Evolutionary conservation across 179 eudicot species (phyloP).

Genomic region (Beta macrorhiza): DNA sequence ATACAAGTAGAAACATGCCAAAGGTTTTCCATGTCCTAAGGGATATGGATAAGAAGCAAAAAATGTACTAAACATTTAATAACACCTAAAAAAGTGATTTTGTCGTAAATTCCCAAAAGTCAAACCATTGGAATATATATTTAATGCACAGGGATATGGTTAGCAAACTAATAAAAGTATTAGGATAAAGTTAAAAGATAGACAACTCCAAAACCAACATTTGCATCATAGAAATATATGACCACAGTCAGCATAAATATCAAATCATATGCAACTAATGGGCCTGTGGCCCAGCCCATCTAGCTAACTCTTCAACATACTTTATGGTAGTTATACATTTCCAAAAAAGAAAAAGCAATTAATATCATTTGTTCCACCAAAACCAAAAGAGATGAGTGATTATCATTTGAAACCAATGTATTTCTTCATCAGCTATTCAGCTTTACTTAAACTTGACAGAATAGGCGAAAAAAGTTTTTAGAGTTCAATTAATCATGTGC

Average conservation of each 20-base stretch:
- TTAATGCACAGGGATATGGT: not conserved
- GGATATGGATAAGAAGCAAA: not conserved
- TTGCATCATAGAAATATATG: not conserved
- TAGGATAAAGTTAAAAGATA: no score
- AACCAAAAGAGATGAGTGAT: not conserved
- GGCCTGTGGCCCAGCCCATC: no score
- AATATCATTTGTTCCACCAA: not conserved
- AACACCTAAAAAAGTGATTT: not conserved
- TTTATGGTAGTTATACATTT: no score
- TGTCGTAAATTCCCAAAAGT: not conserved
- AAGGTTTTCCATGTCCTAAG: no score
- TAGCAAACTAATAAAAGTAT: not conserved
- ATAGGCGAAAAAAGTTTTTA: not conserved
- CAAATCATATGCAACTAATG: not conserved
- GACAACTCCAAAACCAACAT: not conserved
- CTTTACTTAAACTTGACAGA: slow-evolving; percentile 2
- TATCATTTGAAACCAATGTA: not conserved
- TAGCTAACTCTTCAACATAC: no score
- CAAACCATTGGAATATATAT: not conserved
- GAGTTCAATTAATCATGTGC: not conserved
- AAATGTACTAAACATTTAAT: not conserved
- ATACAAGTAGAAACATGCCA: not conserved
- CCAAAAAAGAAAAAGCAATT: not conserved
- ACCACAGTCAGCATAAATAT: not conserved
- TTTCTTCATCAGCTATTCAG: not conserved